Evolutionary conservation across 192 early-diverging fungal genomes (phyloP).

Genomic region (Chytriomyces sp.): DNA sequence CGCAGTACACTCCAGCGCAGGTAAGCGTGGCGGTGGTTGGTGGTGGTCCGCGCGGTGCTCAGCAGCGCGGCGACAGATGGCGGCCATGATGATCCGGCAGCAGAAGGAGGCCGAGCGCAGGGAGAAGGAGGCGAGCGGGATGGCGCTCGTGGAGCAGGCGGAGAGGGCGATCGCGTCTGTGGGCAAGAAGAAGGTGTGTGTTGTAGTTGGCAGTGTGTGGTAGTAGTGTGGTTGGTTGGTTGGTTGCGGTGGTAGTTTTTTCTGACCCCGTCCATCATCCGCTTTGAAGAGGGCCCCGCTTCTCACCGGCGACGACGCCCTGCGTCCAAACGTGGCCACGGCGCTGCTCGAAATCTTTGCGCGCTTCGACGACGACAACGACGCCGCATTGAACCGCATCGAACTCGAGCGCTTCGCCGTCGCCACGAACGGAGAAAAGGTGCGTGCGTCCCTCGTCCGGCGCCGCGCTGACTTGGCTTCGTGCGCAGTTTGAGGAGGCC

Average conservation of each 20-base stretch:
- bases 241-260: too few relatives aligned
- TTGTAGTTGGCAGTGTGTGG: too few relatives aligned
- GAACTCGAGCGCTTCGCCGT: conserved; percentile 61
- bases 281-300: conserved; percentile 20
- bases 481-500: conserved; percentile 40
- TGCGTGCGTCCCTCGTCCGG: conserved; percentile 20
- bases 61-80: background rate
- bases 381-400: conserved; percentile 52
- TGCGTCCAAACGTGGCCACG: conserved; percentile 48
- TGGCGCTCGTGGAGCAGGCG: background rate
- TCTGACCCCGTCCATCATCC: too few relatives aligned
- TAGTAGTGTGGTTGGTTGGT: too few relatives aligned
- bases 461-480: background rate
- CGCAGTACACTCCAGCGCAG: conserved; percentile 12
- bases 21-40: background rate
- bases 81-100: conserved; percentile 23
- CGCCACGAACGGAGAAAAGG: conserved; percentile 61
- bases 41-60: too few relatives aligned
- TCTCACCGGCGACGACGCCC: conserved; percentile 42
- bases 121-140: conserved; percentile 10
- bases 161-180: background rate
- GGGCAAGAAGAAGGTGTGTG: conserved; percentile 22
- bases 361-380: conserved; percentile 64
- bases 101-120: conserved; percentile 8
- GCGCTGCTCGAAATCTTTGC: conserved; percentile 65